Conservation (phyloP, 2,329 filamentous ascomycete genomes). For the Phoma herbarum region DNA sequence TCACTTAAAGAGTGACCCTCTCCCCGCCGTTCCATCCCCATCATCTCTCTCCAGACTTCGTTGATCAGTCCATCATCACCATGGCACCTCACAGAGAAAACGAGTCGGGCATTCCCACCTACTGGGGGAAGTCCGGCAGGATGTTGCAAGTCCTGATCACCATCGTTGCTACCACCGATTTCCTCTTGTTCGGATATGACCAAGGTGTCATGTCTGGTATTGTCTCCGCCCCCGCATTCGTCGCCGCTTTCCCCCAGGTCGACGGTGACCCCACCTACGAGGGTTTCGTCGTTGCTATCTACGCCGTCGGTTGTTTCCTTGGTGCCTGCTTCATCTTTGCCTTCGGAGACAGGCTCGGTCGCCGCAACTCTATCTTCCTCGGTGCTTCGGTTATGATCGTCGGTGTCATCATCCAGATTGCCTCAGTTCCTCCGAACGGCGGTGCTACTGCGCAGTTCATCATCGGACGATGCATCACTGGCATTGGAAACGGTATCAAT, state of each 20-base stretch:
- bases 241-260: conserved; percentile 49
- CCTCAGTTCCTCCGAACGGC: conserved; percentile 34
- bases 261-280: conserved; percentile 49
- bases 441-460: conserved; percentile 59
- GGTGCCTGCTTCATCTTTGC: conserved; percentile 52
- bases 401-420: conserved; percentile 53
- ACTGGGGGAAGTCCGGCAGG: conserved; percentile 43
- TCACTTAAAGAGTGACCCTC: conserved; percentile 37
- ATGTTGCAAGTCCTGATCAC: conserved; percentile 47
- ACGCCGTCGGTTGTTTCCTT: conserved; percentile 59
- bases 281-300: conserved; percentile 61
- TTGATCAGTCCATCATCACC: conserved; percentile 27
- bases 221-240: conserved; percentile 50
- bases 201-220: conserved; percentile 55
- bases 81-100: conserved; percentile 40
- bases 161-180: conserved; percentile 57
- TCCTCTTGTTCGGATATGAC: conserved; percentile 61
- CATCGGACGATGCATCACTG: conserved; percentile 61
- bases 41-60: conserved; percentile 32
- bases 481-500: conserved; percentile 64
- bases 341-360: conserved; percentile 54
- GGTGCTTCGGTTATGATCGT: conserved; percentile 54
- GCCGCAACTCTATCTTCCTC: conserved; percentile 54
- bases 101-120: conserved; percentile 38
- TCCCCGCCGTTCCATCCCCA: conserved; percentile 34